These are phyloP conservation scores for Plasmopara halstedii DNA, from an alignment of 352 stramenopile genomes.

Conservation along the genomic window DNA sequence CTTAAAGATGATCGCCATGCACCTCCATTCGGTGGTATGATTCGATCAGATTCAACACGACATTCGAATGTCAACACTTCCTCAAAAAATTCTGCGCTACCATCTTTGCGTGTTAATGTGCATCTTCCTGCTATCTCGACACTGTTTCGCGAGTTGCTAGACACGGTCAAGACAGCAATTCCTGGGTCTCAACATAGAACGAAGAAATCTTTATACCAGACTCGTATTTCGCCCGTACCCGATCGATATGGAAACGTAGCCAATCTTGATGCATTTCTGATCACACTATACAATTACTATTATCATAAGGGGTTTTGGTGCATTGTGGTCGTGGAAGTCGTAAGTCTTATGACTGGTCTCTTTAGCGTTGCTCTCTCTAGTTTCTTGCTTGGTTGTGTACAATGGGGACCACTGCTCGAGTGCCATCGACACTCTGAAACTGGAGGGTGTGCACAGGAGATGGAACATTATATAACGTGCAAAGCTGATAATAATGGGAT, in stretches of 20 bases:
- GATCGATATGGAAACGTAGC: slow-evolving; percentile 62
- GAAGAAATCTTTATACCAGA: neutral
- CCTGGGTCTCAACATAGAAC: slow-evolving; percentile 7
- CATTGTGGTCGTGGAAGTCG: slow-evolving; percentile 85
- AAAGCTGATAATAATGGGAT: slow-evolving; percentile 43
- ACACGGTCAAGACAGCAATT: slow-evolving; percentile 42
- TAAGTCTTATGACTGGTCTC: slow-evolving; percentile 88
- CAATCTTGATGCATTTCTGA: slow-evolving; percentile 90
- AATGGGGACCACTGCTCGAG: slow-evolving; percentile 88
- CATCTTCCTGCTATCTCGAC: slow-evolving; percentile 74
- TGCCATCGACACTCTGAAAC: slow-evolving; percentile 70
- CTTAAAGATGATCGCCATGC: slow-evolving; percentile 51
- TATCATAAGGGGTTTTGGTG: slow-evolving; percentile 89
- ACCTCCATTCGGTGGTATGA: slow-evolving; percentile 14
- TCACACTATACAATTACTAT: slow-evolving; percentile 93
- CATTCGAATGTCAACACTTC: too few species aligned
- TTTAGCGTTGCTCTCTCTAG: slow-evolving; percentile 95
- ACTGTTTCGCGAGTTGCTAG: slow-evolving; percentile 59
- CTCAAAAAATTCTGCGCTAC: slow-evolving; percentile 21
- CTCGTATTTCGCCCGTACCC: slow-evolving; percentile 42
- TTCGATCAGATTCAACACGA: slow-evolving; percentile 15
- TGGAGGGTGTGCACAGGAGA: slow-evolving; percentile 63
- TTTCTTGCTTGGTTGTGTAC: slow-evolving; percentile 93
- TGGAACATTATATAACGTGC: slow-evolving; percentile 71
- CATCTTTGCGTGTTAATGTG: slow-evolving; percentile 57